phyloP scores from a whole-genome alignment of 176 grass and related monocot genomes.

The Thalia dealbata region DNA sequence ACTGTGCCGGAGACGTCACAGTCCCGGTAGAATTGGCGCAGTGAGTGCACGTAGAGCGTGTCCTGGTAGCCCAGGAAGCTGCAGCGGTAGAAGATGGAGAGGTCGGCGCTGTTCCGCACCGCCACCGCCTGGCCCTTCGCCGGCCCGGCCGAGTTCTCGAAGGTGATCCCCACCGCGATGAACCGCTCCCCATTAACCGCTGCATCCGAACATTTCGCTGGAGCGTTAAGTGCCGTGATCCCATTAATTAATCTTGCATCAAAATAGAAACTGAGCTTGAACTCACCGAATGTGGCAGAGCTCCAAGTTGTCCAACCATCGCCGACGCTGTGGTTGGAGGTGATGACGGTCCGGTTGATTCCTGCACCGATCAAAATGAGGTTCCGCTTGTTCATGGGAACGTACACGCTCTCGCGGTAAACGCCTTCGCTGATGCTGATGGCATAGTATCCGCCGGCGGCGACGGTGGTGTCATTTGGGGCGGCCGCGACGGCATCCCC shows the following conservation, averaged over 20 bases:
- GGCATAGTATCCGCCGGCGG: conserved; percentile 4
- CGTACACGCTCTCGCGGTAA: conserved; percentile 23
- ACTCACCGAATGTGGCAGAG: conserved; percentile 3
- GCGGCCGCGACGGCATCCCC: conserved; percentile 16
- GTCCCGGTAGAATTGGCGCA: conserved; percentile 52
- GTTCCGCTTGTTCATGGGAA: conserved; percentile 22
- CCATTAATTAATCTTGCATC: neutral
- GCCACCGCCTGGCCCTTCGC: conserved; percentile 33
- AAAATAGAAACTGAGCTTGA: neutral
- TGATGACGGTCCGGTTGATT: conserved; percentile 18
- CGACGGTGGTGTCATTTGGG: conserved; percentile 1
- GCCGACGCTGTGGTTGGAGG: neutral
- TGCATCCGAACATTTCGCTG: neutral
- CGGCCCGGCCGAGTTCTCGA: conserved; percentile 28
- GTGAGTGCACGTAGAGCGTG: conserved; percentile 55
- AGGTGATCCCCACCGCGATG: conserved; percentile 30
- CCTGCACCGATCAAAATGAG: conserved; percentile 23
- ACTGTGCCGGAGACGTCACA: conserved; percentile 46
- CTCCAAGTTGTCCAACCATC: neutral
- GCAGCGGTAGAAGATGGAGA: conserved; percentile 30
- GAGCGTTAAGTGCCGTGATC: neutral
- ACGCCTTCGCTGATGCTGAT: conserved; percentile 18
- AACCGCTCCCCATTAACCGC: conserved; percentile 35
- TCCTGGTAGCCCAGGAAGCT: conserved; percentile 54
- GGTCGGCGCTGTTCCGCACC: conserved; percentile 18